A percentile compares a stretch with the other conserved stretches of the same genome.
phyloP scores from a whole-genome alignment of 352 stramenopile genomes.

The Blastocystis sp. region DNA sequence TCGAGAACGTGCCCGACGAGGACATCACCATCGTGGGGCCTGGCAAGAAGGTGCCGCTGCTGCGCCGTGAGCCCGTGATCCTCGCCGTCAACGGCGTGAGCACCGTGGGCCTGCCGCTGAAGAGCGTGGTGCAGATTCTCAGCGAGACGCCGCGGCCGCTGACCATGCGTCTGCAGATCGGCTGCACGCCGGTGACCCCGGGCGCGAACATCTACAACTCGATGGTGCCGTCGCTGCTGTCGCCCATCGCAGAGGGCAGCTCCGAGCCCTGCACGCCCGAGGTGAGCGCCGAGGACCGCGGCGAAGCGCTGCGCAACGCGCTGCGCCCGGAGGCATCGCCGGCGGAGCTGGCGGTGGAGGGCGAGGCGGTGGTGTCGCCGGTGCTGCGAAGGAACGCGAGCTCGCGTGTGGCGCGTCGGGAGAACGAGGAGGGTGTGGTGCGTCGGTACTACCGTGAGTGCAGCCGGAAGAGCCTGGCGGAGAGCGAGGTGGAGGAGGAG shows the following conservation, averaged over 20 bases:
- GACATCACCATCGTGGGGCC: constrained; percentile 45
- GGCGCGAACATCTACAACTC: constrained; percentile 1
- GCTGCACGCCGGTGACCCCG: neutral
- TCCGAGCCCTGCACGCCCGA: neutral
- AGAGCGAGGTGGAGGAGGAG: constrained; percentile 1
- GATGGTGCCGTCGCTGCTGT: constrained; percentile 6
- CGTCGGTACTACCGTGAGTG: constrained; percentile 50
- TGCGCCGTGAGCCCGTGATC: constrained; percentile 54
- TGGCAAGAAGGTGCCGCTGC: constrained; percentile 28
- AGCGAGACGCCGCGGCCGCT: constrained; percentile 20
- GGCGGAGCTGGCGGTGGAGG: constrained; percentile 10
- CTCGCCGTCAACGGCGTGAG: constrained; percentile 47
- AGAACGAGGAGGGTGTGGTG: constrained; percentile 18
- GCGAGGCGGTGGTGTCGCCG: neutral
- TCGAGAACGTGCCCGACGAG: constrained; percentile 56
- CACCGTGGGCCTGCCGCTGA: constrained; percentile 5
- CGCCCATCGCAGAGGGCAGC: neutral
- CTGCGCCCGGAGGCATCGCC: neutral
- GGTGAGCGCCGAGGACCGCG: neutral
- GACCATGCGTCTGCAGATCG: constrained; percentile 52
- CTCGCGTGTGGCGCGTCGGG: neutral
- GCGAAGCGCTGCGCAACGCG: neutral
- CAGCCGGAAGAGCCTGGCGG: constrained; percentile 1
- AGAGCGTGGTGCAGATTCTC: constrained; percentile 22
- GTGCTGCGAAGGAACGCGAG: neutral